phyloP scores from a whole-genome alignment of 345 rosid genomes.

The Linum usitatissimum region DNA sequence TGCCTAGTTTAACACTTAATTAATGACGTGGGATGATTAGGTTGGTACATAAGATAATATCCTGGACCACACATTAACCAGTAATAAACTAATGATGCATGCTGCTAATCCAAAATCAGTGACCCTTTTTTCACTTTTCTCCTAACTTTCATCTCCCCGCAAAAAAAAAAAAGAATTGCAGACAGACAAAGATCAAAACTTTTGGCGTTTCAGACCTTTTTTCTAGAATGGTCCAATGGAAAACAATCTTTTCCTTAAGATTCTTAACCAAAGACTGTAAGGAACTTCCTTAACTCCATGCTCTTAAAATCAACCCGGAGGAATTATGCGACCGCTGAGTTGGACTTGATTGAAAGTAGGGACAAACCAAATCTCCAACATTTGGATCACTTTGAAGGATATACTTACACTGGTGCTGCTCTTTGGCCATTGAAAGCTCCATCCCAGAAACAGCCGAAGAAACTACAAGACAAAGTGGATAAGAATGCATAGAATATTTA shows the following conservation, averaged over 20 bases:
- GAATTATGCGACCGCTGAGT: too few relatives aligned
- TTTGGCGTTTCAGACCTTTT: too few relatives aligned
- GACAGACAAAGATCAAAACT: background rate
- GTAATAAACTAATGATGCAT: background rate
- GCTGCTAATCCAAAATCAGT: background rate
- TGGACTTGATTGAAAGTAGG: too few relatives aligned
- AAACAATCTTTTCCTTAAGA: too few relatives aligned
- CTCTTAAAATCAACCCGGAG: too few relatives aligned
- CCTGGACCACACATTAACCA: background rate
- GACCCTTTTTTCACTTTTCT: background rate
- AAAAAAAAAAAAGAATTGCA: background rate
- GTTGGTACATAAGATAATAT: background rate
- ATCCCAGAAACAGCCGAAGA: constrained; percentile 34
- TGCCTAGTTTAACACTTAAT: background rate
- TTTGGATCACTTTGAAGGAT: too few relatives aligned
- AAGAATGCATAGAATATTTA: too few relatives aligned
- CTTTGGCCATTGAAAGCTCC: constrained; percentile 19
- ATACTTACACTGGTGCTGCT: constrained; percentile 18
- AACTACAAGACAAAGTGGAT: constrained; percentile 8
- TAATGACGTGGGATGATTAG: background rate
- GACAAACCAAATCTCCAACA: too few relatives aligned
- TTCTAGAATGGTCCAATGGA: too few relatives aligned
- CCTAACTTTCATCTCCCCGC: background rate
- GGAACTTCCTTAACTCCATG: too few relatives aligned
- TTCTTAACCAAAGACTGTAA: too few relatives aligned